These are phyloP conservation scores for Oehlia diaphana DNA, from an alignment of 192 early-diverging fungal species.

Conservation along the genomic window DNA sequence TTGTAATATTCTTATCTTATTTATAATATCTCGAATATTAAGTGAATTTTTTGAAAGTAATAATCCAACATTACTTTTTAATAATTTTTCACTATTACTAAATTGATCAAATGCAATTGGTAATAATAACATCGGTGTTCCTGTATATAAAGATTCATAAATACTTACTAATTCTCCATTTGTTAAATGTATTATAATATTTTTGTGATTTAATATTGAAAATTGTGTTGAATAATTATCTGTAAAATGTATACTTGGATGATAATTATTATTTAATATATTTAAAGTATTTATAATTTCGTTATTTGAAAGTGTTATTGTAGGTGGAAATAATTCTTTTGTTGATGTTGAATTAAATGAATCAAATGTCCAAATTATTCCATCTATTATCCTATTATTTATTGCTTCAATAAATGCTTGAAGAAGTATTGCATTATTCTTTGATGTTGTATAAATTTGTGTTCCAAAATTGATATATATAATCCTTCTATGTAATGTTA, in stretches of 20 bases:
- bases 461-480: conserved; percentile 38
- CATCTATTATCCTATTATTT: conserved; percentile 34
- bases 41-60: not conserved
- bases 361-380: conserved; percentile 36
- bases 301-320: not conserved
- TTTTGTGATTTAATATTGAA: conserved; percentile 35
- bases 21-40: conserved; percentile 10
- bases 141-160: conserved; percentile 34
- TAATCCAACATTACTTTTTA: conserved; percentile 5
- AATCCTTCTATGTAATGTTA: conserved; percentile 25
- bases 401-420: conserved; percentile 33
- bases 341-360: not conserved
- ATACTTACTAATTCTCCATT: conserved; percentile 35
- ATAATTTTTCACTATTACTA: conserved; percentile 3
- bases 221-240: conserved; percentile 32
- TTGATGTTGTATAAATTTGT: conserved; percentile 9
- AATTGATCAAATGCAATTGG: conserved; percentile 32
- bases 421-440: conserved; percentile 24
- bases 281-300: not conserved
- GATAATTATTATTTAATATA: not conserved
- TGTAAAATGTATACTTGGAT: conserved; percentile 21
- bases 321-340: not conserved
- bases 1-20: conserved; percentile 7
- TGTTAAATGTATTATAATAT: conserved; percentile 31
- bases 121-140: conserved; percentile 29